phyloP scores from a whole-genome alignment of 306 rosid genomes.

The Malus fusca region DNA sequence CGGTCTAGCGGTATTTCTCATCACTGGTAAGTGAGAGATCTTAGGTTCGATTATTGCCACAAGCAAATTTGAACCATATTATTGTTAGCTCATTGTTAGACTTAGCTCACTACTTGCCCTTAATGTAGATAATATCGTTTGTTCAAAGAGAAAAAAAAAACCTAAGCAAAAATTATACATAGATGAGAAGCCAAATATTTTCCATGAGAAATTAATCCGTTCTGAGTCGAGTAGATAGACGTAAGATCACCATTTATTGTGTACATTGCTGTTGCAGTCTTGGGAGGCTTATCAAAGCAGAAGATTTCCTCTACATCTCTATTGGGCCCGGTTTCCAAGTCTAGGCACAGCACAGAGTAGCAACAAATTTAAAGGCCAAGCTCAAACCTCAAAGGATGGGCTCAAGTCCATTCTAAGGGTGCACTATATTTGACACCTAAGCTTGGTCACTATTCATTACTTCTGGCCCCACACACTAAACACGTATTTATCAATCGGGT shows the following conservation, averaged over 20 bases:
- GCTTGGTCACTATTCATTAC: background rate
- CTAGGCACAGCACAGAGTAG: background rate
- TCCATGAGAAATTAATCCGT: too few species aligned
- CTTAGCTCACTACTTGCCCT: fast-evolving
- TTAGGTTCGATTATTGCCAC: too few species aligned
- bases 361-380: background rate
- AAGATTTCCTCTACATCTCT: background rate
- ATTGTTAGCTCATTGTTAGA: too few species aligned
- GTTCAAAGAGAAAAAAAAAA: too few species aligned
- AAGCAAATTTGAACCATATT: too few species aligned
- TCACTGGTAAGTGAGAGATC: too few species aligned
- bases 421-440: background rate
- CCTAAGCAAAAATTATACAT: too few species aligned
- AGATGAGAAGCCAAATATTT: too few species aligned
- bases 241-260: background rate
- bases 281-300: background rate
- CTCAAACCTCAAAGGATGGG: background rate
- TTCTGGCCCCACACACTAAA: constrained; percentile 10
- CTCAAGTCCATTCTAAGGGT: background rate
- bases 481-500: background rate
- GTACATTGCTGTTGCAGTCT: background rate
- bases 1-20: too few species aligned
- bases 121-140: too few species aligned
- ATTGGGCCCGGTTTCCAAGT: background rate
- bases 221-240: background rate